phyloP scores from a whole-genome alignment of 2,329 filamentous ascomycete species.

The Xylariaceae sp. region DNA sequence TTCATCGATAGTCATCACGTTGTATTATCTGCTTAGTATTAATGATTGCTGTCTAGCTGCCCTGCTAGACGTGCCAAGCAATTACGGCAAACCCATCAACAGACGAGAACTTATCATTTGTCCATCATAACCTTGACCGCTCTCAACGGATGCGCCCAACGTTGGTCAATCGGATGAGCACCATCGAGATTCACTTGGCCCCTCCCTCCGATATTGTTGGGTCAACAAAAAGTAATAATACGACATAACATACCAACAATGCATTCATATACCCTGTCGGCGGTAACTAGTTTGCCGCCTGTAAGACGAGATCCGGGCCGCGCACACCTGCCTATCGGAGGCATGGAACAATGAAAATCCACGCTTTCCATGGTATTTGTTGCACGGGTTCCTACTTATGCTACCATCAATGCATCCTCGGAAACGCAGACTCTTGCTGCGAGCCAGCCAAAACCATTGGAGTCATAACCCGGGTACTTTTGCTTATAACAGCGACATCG shows the following conservation, averaged over 20 bases:
- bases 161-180: too few species aligned
- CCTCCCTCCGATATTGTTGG: background rate
- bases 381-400: background rate
- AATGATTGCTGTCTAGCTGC: too few species aligned
- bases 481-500: too few species aligned
- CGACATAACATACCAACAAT: too few species aligned
- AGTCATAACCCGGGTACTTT: background rate
- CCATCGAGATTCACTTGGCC: too few species aligned
- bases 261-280: too few species aligned
- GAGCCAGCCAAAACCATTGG: background rate
- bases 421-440: background rate
- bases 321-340: background rate
- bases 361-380: background rate
- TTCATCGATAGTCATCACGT: too few species aligned
- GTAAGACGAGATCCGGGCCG: background rate
- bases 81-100: background rate
- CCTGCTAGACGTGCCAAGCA: background rate
- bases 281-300: too few species aligned
- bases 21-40: too few species aligned
- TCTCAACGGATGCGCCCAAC: background rate
- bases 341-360: background rate
- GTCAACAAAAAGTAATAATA: too few species aligned
- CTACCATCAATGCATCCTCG: background rate
- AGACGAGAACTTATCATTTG: background rate
- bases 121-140: background rate